A percentile compares a stretch with the other conserved stretches of the same genome.
phyloP scores from a whole-genome alignment of 352 stramenopile genomes.

The Aphanomyces astaci region DNA sequence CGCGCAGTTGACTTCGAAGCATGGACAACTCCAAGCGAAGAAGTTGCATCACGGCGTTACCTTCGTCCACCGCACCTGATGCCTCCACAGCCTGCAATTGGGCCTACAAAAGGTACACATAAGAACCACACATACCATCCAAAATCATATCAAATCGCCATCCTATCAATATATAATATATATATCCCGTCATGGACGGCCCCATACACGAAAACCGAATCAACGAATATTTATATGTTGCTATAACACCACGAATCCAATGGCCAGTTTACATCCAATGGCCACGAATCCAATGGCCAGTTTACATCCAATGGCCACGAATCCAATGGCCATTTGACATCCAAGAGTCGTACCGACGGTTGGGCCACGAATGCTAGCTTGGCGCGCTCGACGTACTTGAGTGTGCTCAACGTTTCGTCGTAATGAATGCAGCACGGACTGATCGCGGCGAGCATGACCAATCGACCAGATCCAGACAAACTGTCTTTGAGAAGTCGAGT shows the following conservation, averaged over 20 bases:
- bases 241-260: too few species aligned
- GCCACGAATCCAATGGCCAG: too few species aligned
- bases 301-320: too few species aligned
- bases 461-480: constrained; percentile 72
- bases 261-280: too few species aligned
- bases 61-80: neutral
- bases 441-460: constrained; percentile 82
- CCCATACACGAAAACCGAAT: too few species aligned
- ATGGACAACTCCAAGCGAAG: neutral
- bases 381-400: constrained; percentile 70
- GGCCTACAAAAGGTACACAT: too few species aligned
- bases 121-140: too few species aligned
- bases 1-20: constrained; percentile 5
- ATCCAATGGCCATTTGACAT: neutral
- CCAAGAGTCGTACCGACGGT: neutral
- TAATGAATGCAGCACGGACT: constrained; percentile 79
- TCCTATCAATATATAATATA: too few species aligned
- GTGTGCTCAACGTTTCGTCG: constrained; percentile 79
- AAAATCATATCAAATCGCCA: too few species aligned
- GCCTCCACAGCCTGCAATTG: neutral
- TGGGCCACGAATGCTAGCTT: constrained; percentile 30
- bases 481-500: constrained; percentile 74
- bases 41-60: neutral
- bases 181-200: too few species aligned
- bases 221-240: too few species aligned